These are phyloP conservation scores for Exophiala xenobiotica DNA, from an alignment of 2,329 filamentous ascomycete species.

Conservation along the genomic window DNA sequence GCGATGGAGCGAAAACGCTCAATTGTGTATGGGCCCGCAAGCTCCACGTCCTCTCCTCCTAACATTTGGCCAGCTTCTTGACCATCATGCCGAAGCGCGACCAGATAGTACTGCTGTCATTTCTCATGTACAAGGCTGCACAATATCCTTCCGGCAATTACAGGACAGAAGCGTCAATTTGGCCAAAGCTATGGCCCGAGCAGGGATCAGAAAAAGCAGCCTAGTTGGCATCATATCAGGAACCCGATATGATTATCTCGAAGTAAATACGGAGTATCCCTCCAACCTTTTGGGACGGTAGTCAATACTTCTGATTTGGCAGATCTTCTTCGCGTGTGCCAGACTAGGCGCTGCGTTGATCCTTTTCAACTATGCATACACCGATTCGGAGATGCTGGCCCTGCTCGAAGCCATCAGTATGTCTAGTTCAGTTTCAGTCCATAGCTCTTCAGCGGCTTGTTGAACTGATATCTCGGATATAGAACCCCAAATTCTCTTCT, in stretches of 20 bases:
- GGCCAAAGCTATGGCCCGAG: conserved; percentile 5
- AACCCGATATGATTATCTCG: conserved; percentile 10
- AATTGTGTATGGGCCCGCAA: conserved; percentile 6
- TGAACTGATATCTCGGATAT: neutral
- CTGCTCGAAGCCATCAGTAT: conserved; percentile 7
- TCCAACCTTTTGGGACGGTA: neutral
- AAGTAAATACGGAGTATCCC: conserved; percentile 2
- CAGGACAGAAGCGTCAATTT: conserved; percentile 7
- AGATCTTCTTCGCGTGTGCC: conserved; percentile 1
- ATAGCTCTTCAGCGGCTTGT: neutral
- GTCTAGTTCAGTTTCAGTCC: neutral
- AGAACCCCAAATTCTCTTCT: conserved; percentile 11
- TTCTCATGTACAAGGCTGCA: conserved; percentile 5
- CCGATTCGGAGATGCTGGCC: conserved; percentile 2
- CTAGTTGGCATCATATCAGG: conserved; percentile 11
- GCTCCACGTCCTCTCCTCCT: neutral
- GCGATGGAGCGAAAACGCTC: neutral
- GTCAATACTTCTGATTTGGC: neutral
- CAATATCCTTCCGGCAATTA: conserved; percentile 1
- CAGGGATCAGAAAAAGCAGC: conserved; percentile 5
- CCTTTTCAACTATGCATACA: conserved; percentile 4
- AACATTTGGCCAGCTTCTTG: conserved; percentile 13
- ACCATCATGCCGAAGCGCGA: conserved; percentile 7
- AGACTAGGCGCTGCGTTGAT: conserved; percentile 5
- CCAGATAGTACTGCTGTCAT: conserved; percentile 3